These are phyloP conservation scores for Lathyrus sativus DNA, from an alignment of 306 rosid genomes.

Conservation along the genomic window DNA sequence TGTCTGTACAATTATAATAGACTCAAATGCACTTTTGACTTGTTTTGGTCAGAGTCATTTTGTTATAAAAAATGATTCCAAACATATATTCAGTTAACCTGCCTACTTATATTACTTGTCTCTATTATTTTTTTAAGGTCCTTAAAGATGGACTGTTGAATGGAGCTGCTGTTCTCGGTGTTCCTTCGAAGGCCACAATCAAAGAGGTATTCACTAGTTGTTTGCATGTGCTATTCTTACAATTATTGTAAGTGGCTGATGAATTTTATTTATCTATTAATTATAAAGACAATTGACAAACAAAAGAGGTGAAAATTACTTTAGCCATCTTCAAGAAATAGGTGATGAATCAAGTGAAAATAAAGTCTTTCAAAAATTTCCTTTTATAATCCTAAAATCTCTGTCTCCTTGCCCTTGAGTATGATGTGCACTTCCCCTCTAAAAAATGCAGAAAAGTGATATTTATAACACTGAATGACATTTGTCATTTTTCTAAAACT, in stretches of 20 bases:
- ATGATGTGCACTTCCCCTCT: neutral
- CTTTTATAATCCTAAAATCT: neutral
- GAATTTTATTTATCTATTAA: slow-evolving; percentile 5
- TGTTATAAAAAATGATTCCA: neutral
- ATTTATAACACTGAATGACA: neutral
- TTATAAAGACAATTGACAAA: neutral
- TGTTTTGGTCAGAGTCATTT: neutral
- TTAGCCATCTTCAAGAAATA: slow-evolving; percentile 5
- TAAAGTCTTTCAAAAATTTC: neutral
- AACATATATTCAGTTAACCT: slow-evolving; percentile 5
- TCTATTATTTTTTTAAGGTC: slow-evolving; percentile 58
- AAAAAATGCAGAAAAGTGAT: neutral
- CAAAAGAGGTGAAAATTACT: neutral
- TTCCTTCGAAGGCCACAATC: slow-evolving; percentile 94
- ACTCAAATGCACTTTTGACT: slow-evolving; percentile 12
- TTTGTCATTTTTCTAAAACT: slow-evolving; percentile 7
- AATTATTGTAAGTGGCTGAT: slow-evolving; percentile 13
- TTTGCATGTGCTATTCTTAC: slow-evolving; percentile 6
- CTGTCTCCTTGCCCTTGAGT: slow-evolving; percentile 7
- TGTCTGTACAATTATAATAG: slow-evolving; percentile 16
- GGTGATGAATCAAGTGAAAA: neutral
- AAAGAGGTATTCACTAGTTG: slow-evolving; percentile 69
- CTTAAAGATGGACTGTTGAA: slow-evolving; percentile 75
- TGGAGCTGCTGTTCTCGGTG: slow-evolving; percentile 96
- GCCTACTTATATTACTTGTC: slow-evolving; percentile 30